phyloP scores from a whole-genome alignment of 2,329 filamentous ascomycete species.

The Hymenoscyphus albidus region DNA sequence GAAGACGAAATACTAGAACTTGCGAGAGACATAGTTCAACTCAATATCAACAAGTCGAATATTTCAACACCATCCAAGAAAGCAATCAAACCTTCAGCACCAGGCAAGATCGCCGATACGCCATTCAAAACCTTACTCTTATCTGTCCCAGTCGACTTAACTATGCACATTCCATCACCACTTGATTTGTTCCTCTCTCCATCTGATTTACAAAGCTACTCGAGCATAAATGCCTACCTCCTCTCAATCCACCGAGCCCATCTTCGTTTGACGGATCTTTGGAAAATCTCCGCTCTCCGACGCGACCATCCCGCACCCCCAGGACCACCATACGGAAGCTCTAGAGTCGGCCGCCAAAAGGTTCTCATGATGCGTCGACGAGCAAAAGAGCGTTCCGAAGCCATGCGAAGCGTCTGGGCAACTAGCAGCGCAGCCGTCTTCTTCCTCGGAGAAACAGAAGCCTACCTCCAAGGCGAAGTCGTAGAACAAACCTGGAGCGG shows the following conservation, averaged over 20 bases:
- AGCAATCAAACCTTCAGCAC: constrained; percentile 18
- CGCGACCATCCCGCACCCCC: constrained; percentile 72
- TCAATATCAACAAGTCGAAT: constrained; percentile 55
- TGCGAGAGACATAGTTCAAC: constrained; percentile 70
- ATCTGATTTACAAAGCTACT: constrained; percentile 74
- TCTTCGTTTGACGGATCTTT: constrained; percentile 76
- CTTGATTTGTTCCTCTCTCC: constrained; percentile 81
- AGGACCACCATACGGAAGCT: constrained; percentile 59
- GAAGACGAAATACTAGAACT: constrained; percentile 74
- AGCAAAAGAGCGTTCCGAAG: constrained; percentile 57
- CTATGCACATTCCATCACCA: constrained; percentile 70
- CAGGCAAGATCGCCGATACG: constrained; percentile 35
- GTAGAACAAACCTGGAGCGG: constrained; percentile 76
- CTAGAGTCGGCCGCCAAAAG: constrained; percentile 55
- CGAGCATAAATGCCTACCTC: constrained; percentile 81
- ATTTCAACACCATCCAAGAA: constrained; percentile 37
- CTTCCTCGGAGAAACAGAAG: constrained; percentile 81
- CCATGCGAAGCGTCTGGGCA: constrained; percentile 84
- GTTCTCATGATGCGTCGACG: constrained; percentile 61
- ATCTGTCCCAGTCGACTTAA: constrained; percentile 68
- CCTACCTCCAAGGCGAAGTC: constrained; percentile 86
- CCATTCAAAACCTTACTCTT: constrained; percentile 80
- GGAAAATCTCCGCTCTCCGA: constrained; percentile 78
- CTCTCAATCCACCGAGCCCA: constrained; percentile 82
- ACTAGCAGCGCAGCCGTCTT: constrained; percentile 84